Evolutionary conservation across 257 asterid species (phyloP), one percentile per base, ranked within the genome.

Genomic region (Vinca minor): DNA sequence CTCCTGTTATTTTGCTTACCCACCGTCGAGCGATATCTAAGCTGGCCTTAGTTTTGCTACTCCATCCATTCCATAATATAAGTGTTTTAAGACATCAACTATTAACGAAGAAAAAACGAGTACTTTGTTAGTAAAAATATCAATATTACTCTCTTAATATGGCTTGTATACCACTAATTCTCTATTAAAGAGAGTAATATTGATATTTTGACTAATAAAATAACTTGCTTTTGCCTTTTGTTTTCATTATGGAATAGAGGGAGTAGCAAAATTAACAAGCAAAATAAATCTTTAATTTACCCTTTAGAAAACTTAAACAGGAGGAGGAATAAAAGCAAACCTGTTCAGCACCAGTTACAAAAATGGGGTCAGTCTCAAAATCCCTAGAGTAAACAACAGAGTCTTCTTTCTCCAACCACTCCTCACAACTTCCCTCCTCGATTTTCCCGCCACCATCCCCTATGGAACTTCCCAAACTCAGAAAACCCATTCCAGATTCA

Each of bases 21-120:
- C 96, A 93, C 99, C 96, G 88, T 93, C 96, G 82, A 71, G 99
- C 97, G 65, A 42, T 59, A 39, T 69, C 88, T 62, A 93, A 35
- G 73, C 82, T 76, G 81, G n/a, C n/a, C n/a, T n/a, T n/a, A n/a
- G n/a, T n/a, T n/a, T n/a, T n/a, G n/a, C n/a, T n/a, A n/a, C n/a
- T n/a, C n/a, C n/a, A n/a, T n/a, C n/a, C n/a, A n/a, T n/a, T n/a
- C n/a, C n/a, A n/a, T n/a, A n/a, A n/a, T n/a, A n/a, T n/a, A n/a
- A n/a, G n/a, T n/a, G n/a, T n/a, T n/a, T n/a, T n/a, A n/a, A n/a
- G n/a, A n/a, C n/a, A n/a, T n/a, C n/a, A n/a, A n/a, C n/a, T n/a
- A n/a, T n/a, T n/a, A n/a, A n/a, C n/a, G n/a, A n/a, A n/a, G n/a
- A n/a, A n/a, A n/a, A n/a, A n/a, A n/a, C n/a, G n/a, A n/a, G n/a